These are phyloP conservation scores for Sphagnum tenellum DNA, from an alignment of 225 moss, liverwort and hornwort species.

Conservation along the genomic window DNA sequence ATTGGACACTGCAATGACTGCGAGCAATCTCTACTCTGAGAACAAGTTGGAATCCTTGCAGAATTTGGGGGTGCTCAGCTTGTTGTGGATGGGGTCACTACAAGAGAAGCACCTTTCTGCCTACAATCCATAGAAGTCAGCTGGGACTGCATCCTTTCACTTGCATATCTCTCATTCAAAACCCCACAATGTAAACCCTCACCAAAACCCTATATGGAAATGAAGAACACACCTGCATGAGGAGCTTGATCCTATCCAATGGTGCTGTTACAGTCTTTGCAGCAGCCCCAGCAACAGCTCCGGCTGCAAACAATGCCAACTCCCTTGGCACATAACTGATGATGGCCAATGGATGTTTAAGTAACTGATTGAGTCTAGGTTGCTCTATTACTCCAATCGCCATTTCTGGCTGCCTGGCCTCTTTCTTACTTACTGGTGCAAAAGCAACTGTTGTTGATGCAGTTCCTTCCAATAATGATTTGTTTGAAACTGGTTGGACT, in stretches of 20 bases:
- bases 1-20: too few species aligned
- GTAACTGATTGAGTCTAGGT: slow-evolving; percentile 43
- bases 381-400: slow-evolving; percentile 17
- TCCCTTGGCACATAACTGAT: slow-evolving; percentile 66
- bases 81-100: not conserved
- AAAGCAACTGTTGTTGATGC: slow-evolving; percentile 10
- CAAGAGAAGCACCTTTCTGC: not conserved
- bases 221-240: slow-evolving; percentile 60
- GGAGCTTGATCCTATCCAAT: slow-evolving; percentile 74
- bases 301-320: slow-evolving; percentile 64
- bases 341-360: slow-evolving; percentile 62
- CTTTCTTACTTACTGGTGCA: slow-evolving; percentile 13
- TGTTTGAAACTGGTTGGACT: slow-evolving; percentile 10
- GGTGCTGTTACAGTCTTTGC: slow-evolving; percentile 87
- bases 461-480: slow-evolving; percentile 7
- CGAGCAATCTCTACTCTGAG: too few species aligned
- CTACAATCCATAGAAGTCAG: not conserved
- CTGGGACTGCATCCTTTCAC: not conserved
- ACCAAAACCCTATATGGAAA: not conserved
- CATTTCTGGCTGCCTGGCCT: slow-evolving; percentile 13
- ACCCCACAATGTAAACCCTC: not conserved
- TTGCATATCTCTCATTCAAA: not conserved
- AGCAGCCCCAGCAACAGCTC: slow-evolving; percentile 80
- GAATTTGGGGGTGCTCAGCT: too few species aligned
- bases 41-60: too few species aligned